Percentiles rank a stretch among this genome's conserved stretches.
These are phyloP conservation scores for Symbiodinium pilosum DNA, from an alignment of 73 alveolate species.

Conservation along the genomic window DNA sequence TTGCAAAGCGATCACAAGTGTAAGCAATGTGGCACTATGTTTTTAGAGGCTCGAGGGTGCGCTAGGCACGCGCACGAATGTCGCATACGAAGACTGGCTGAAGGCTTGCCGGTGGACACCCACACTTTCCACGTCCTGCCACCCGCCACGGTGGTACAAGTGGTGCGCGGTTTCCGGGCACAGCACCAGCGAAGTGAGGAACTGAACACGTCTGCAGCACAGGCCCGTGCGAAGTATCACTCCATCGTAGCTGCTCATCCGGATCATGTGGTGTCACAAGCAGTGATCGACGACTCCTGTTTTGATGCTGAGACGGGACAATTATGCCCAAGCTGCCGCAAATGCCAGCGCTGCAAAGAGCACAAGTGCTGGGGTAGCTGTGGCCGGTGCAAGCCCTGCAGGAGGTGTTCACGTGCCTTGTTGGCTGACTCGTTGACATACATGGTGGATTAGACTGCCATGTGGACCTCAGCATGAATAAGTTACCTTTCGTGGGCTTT, in stretches of 20 bases:
- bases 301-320: background rate
- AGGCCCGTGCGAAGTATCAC: background rate
- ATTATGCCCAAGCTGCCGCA: background rate
- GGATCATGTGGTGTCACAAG: background rate
- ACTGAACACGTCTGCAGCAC: background rate
- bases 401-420: background rate
- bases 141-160: background rate
- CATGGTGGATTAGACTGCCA: background rate
- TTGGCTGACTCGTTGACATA: background rate
- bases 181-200: background rate
- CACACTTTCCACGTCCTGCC: background rate
- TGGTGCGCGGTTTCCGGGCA: background rate
- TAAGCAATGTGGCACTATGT: background rate
- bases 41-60: background rate
- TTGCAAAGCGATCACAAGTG: background rate
- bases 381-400: background rate
- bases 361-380: background rate
- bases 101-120: background rate
- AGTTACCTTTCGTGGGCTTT: background rate
- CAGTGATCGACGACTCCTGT: background rate
- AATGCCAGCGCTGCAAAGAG: background rate
- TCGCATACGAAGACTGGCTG: background rate
- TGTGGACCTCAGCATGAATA: too few species aligned
- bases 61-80: slow-evolving; percentile 22
- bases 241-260: background rate